Conservation (phyloP, 2,329 filamentous ascomycete species). For the Colletotrichum caudatum region DNA sequence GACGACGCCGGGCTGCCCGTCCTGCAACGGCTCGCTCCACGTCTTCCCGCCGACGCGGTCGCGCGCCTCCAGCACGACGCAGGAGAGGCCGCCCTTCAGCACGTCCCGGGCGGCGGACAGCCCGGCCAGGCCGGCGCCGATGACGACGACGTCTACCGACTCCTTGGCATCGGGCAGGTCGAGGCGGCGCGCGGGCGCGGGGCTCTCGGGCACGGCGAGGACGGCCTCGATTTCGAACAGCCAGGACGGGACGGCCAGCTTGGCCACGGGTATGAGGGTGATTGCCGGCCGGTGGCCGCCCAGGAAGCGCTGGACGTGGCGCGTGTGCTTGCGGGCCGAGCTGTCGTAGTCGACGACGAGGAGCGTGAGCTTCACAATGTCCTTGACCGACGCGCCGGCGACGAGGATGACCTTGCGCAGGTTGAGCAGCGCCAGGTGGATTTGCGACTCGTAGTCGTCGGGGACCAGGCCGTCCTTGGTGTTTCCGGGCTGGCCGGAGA, state of each 20-base stretch:
- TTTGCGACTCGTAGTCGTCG: not conserved
- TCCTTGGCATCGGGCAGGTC: not conserved
- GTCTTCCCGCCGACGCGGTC: not conserved
- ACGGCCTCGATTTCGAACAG: not conserved
- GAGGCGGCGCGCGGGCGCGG: too few species aligned
- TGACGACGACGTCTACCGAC: not conserved
- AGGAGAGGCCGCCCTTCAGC: not conserved
- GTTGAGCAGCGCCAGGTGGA: not conserved
- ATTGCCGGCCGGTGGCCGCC: not conserved
- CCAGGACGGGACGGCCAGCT: not conserved
- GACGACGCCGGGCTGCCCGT: not conserved
- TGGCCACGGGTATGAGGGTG: not conserved
- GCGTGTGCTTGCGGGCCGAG: not conserved
- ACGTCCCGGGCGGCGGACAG: not conserved
- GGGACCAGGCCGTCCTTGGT: not conserved
- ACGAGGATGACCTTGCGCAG: not conserved
- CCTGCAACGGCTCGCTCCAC: not conserved
- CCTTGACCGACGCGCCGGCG: not conserved
- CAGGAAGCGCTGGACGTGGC: not conserved
- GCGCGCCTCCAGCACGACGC: not conserved
- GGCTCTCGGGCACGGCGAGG: not conserved
- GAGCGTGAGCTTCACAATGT: not conserved
- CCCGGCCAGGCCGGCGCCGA: not conserved
- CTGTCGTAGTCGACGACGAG: not conserved
- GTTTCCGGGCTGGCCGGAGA: not conserved